Conservation (phyloP, 2,329 filamentous ascomycete species). For the Alternaria alternata region DNA sequence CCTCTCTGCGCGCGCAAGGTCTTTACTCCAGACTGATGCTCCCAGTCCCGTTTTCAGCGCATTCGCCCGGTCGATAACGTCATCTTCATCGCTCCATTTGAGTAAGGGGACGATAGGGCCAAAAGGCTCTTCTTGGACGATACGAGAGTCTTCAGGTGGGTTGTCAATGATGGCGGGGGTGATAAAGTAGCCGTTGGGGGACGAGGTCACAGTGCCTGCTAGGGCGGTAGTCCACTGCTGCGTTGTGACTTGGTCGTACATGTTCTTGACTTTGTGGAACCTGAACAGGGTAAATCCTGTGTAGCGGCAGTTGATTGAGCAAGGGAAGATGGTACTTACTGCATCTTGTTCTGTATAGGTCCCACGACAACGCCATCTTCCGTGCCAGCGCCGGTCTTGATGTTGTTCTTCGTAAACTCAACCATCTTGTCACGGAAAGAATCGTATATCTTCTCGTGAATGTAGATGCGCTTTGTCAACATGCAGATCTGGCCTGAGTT, state of each 20-base stretch:
- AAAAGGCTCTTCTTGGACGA: neutral
- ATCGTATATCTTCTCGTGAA: constrained; percentile 46
- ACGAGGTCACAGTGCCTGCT: constrained; percentile 60
- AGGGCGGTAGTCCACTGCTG: neutral
- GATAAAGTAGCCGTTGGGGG: constrained; percentile 63
- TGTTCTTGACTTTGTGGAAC: neutral
- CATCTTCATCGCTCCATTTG: constrained; percentile 61
- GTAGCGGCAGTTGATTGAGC: neutral
- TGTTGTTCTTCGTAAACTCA: constrained; percentile 53
- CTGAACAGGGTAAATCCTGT: neutral
- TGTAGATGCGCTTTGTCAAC: constrained; percentile 40
- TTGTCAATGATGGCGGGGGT: constrained; percentile 61
- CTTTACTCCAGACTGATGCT: neutral
- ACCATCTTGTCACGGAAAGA: constrained; percentile 50
- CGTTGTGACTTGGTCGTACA: neutral
- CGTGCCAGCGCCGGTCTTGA: constrained; percentile 37
- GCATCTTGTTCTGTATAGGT: neutral
- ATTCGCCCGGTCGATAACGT: constrained; percentile 57
- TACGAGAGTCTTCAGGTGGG: constrained; percentile 56
- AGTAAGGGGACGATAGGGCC: neutral
- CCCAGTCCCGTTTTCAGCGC: constrained; percentile 43
- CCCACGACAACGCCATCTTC: neutral
- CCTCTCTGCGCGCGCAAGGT: constrained; percentile 45
- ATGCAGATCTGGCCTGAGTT: constrained; percentile 62
- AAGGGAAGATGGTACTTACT: neutral